phyloP scores from a whole-genome alignment of 352 stramenopile species.

The Pythium graminicola region DNA sequence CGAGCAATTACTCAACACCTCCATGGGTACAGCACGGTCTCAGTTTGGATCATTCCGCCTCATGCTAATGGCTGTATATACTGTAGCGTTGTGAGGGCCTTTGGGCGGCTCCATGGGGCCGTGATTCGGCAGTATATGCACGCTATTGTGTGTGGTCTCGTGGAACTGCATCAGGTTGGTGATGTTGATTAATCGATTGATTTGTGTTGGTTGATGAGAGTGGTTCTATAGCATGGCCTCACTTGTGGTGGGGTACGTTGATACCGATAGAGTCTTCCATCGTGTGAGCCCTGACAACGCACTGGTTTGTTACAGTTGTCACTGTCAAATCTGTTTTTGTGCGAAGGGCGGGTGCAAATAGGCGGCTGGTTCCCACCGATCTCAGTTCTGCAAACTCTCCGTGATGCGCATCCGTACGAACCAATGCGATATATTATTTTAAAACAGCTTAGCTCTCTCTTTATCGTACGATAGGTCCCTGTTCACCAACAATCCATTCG shows the following conservation, averaged over 20 bases:
- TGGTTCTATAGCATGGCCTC: slow-evolving; percentile 11
- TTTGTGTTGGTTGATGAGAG: background rate
- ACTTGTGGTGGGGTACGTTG: slow-evolving; percentile 35
- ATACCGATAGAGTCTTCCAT: too few species aligned
- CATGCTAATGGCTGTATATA: background rate
- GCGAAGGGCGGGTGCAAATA: slow-evolving; percentile 30
- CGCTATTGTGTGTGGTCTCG: slow-evolving; percentile 5
- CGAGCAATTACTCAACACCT: slow-evolving; percentile 10
- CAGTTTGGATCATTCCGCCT: too few species aligned
- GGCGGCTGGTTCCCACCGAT: slow-evolving; percentile 37
- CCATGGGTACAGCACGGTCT: background rate
- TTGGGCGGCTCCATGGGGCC: slow-evolving; percentile 12
- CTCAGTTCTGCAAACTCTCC: slow-evolving; percentile 17
- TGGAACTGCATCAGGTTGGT: slow-evolving; percentile 14
- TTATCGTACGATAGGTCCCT: slow-evolving; percentile 8
- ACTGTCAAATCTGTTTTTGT: slow-evolving; percentile 36
- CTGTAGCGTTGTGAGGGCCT: slow-evolving; percentile 11
- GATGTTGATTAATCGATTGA: background rate
- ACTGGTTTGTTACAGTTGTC: slow-evolving; percentile 27
- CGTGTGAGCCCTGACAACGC: too few species aligned
- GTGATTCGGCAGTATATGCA: slow-evolving; percentile 8
- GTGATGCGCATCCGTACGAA: slow-evolving; percentile 9
- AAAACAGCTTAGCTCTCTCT: background rate
- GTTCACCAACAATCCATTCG: slow-evolving; percentile 28
- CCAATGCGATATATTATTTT: background rate